phyloP scores from a whole-genome alignment of 495 filamentous ascomycete genomes.

The Aspergillus homomorphus region DNA sequence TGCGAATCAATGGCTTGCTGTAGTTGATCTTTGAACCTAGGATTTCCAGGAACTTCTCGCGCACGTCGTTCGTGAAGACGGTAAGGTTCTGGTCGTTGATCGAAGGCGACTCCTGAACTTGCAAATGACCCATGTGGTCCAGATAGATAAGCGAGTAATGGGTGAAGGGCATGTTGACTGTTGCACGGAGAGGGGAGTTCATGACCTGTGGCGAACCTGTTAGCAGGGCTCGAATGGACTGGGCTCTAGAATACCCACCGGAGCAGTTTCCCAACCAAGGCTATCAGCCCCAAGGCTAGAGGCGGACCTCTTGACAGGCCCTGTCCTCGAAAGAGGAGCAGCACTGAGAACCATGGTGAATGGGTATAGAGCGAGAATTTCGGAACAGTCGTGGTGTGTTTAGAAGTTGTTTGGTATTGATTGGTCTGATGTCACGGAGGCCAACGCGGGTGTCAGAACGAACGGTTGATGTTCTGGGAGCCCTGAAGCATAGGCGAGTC shows the following conservation, averaged over 20 bases:
- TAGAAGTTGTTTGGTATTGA: not conserved
- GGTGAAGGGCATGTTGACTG: constrained; percentile 32
- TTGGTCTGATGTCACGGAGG: not conserved
- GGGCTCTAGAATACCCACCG: constrained; percentile 25
- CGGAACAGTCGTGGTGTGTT: not conserved
- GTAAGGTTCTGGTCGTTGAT: constrained; percentile 34
- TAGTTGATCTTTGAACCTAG: constrained; percentile 33
- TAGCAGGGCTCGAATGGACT: not conserved
- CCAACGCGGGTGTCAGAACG: not conserved
- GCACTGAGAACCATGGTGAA: constrained; percentile 37
- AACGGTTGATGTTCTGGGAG: not conserved
- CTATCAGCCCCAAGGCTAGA: constrained; percentile 33
- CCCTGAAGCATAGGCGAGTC: not conserved
- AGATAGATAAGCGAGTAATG: constrained; percentile 46
- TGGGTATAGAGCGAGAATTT: not conserved
- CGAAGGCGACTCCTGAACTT: constrained; percentile 37
- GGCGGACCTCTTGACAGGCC: constrained; percentile 37
- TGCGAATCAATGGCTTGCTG: constrained; percentile 27
- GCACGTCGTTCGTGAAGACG: constrained; percentile 38
- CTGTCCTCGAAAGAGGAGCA: constrained; percentile 22
- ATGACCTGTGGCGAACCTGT: constrained; percentile 25
- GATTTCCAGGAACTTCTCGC: constrained; percentile 39
- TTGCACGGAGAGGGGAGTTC: constrained; percentile 28
- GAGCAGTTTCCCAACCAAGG: constrained; percentile 36
- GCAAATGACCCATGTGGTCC: constrained; percentile 37